Percentiles rank a stretch among this genome's conserved stretches.
Conservation (phyloP, 2,329 filamentous ascomycete species). For the Stromatinia cepivora region DNA sequence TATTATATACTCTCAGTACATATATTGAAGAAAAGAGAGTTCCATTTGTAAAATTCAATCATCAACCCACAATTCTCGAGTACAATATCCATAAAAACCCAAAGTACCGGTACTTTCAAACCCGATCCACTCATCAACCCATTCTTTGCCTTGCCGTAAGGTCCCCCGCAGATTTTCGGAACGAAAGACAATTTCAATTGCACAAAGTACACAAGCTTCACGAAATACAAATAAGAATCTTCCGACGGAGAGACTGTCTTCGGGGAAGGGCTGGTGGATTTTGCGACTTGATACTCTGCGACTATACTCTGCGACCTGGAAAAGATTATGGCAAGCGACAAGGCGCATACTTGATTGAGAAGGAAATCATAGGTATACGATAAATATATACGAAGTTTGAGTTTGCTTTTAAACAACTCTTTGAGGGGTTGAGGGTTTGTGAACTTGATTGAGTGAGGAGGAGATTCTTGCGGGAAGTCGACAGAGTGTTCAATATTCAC, state of each 20-base stretch:
- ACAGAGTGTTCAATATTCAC: not conserved
- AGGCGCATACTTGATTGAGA: slow-evolving; percentile 2
- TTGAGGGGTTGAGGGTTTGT: not conserved
- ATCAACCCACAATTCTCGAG: not conserved
- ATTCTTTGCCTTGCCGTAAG: not conserved
- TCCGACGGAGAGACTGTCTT: not conserved
- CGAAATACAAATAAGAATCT: not conserved
- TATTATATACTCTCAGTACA: no score
- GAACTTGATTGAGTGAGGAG: not conserved
- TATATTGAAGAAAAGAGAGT: no score
- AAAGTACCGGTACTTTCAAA: not conserved
- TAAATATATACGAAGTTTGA: not conserved
- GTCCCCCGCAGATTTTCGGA: slow-evolving; percentile 15
- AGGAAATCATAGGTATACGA: not conserved
- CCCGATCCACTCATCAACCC: slow-evolving; percentile 6
- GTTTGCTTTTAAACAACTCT: not conserved
- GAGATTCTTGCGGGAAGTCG: not conserved
- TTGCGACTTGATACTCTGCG: not conserved
- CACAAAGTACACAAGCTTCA: slow-evolving; percentile 6
- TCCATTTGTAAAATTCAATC: not conserved
- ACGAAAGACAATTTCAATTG: slow-evolving; percentile 12
- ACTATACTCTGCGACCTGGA: not conserved
- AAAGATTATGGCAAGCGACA: not conserved
- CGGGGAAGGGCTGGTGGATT: not conserved
- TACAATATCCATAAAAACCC: not conserved